A percentile compares a stretch with the other conserved stretches of the same genome.
Conservation (phyloP, 371 early-diverging fungal genomes). For the Caulochytrium protostelioides region DNA sequence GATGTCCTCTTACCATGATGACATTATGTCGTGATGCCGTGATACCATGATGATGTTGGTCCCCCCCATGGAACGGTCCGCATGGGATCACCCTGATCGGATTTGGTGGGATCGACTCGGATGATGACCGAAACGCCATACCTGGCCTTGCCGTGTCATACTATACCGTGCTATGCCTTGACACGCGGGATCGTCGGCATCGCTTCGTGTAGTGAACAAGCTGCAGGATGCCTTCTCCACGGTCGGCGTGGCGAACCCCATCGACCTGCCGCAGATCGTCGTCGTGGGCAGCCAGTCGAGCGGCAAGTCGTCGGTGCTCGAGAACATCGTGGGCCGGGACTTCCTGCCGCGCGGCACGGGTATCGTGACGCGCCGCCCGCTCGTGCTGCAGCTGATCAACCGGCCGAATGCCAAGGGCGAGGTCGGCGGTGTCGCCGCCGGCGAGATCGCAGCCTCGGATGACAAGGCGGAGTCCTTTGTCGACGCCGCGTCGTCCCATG, state of each 20-base stretch:
- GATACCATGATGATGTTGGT: too few relatives aligned
- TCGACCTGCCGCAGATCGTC: slow-evolving; percentile 93
- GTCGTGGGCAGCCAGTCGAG: slow-evolving; percentile 93
- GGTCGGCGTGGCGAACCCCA: slow-evolving; percentile 87
- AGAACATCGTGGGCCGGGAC: slow-evolving; percentile 96
- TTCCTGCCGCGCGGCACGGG: slow-evolving; percentile 94
- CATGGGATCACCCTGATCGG: too few relatives aligned
- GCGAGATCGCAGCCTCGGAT: too few relatives aligned
- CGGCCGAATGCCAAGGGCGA: slow-evolving; percentile 30
- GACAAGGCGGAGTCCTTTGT: slow-evolving; percentile 1
- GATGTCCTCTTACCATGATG: too few relatives aligned
- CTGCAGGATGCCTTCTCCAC: slow-evolving; percentile 94
- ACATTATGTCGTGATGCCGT: too few relatives aligned
- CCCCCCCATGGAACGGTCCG: too few relatives aligned
- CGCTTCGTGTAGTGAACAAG: too few relatives aligned
- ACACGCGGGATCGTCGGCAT: too few relatives aligned
- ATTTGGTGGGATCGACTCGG: too few relatives aligned
- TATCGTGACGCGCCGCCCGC: slow-evolving; percentile 82
- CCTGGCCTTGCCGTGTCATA: too few relatives aligned
- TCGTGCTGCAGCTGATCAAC: slow-evolving; percentile 92
- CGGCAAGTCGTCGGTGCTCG: slow-evolving; percentile 97
- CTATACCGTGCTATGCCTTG: too few relatives aligned
- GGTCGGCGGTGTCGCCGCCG: slow-evolving; percentile 20
- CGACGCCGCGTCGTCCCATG: slow-evolving; percentile 3
- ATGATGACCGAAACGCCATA: too few relatives aligned